These are phyloP conservation scores for Digitaria exilis DNA, from an alignment of 202 grass and related monocot genomes.

Conservation along the genomic window DNA sequence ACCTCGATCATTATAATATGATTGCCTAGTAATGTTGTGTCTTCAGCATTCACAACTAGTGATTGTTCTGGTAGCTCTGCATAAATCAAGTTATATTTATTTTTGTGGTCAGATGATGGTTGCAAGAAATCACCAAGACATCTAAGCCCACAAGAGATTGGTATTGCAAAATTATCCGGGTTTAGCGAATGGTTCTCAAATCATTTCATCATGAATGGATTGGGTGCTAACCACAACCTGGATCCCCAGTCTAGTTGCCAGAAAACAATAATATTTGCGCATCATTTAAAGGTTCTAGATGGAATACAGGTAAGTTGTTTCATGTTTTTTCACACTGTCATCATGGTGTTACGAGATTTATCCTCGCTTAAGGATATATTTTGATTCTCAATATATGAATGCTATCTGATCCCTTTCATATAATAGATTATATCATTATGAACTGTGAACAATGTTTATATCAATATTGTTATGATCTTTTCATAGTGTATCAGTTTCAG, in stretches of 20 bases:
- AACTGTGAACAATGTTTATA: background rate
- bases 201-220: conserved; percentile 62
- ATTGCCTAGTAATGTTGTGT: conserved; percentile 8
- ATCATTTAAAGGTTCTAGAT: conserved; percentile 98
- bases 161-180: conserved; percentile 87
- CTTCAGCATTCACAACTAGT: background rate
- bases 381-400: background rate
- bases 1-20: conserved; percentile 29
- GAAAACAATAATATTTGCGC: conserved; percentile 96
- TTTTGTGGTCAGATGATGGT: conserved; percentile 52
- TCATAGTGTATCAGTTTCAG: conserved; percentile 18
- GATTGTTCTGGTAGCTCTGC: background rate
- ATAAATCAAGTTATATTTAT: conserved; percentile 23
- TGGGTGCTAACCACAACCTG: conserved; percentile 43
- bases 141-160: conserved; percentile 83
- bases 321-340: background rate
- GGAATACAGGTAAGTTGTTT: conserved; percentile 76
- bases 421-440: conserved; percentile 9
- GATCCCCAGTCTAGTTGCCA: conserved; percentile 61
- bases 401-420: background rate
- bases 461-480: background rate
- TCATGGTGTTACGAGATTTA: conserved; percentile 4
- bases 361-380: background rate
- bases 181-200: conserved; percentile 92
- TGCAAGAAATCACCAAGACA: conserved; percentile 69